A percentile compares a stretch with the other conserved stretches of the same genome.
These are phyloP conservation scores for Chimonanthus praecox DNA, from an alignment of 164 flowering plant species.

Conservation along the genomic window DNA sequence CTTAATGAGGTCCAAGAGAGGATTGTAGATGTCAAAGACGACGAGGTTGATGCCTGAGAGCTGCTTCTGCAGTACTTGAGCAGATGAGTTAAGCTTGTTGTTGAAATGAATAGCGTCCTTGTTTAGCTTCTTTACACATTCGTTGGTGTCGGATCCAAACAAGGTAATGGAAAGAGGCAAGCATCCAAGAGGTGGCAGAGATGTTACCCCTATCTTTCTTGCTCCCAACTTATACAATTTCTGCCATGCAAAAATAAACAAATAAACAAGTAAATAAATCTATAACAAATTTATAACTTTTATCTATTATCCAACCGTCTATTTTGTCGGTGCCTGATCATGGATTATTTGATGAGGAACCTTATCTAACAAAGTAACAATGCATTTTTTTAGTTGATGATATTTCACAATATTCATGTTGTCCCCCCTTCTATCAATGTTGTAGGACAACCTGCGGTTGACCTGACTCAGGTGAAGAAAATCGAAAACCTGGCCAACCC, in stretches of 20 bases:
- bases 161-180: slow-evolving; percentile 79
- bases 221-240: slow-evolving; percentile 60
- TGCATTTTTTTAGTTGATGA: too few relatives aligned
- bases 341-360: not conserved
- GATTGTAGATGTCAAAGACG: slow-evolving; percentile 68
- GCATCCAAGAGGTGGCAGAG: slow-evolving; percentile 80
- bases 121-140: slow-evolving; percentile 61
- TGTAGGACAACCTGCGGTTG: too few relatives aligned
- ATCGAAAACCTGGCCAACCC: too few relatives aligned
- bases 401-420: too few relatives aligned
- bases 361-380: not conserved
- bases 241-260: slow-evolving; percentile 28
- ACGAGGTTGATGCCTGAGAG: slow-evolving; percentile 62
- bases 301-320: not conserved
- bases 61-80: slow-evolving; percentile 32
- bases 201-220: slow-evolving; percentile 67
- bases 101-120: slow-evolving; percentile 61
- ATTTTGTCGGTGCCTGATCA: not conserved
- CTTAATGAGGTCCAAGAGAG: slow-evolving; percentile 60
- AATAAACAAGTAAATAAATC: not conserved
- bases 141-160: slow-evolving; percentile 56
- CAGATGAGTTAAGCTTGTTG: slow-evolving; percentile 53
- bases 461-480: too few relatives aligned
- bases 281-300: not conserved
- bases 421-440: too few relatives aligned